A percentile compares a stretch with the other conserved stretches of the same genome.
Conservation (phyloP, 495 filamentous ascomycete genomes). For the Penicillium maclennaniae region DNA sequence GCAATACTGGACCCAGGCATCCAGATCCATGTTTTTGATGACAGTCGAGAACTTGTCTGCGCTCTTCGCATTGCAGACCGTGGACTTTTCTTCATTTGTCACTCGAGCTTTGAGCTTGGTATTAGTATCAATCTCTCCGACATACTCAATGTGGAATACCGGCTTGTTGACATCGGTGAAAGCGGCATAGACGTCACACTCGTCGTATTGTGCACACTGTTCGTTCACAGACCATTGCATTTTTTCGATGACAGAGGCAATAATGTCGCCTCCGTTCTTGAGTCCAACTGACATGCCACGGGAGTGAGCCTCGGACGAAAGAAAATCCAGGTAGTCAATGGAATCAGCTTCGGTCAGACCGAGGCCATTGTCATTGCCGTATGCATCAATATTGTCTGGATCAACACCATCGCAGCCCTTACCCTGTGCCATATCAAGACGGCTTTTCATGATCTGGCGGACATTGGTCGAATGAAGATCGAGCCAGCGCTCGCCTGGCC, state of each 20-base stretch:
- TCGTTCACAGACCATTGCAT: conserved; percentile 71
- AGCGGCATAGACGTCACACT: conserved; percentile 53
- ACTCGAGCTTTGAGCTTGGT: conserved; percentile 28
- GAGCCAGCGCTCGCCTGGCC: conserved; percentile 66
- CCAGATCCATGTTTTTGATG: conserved; percentile 59
- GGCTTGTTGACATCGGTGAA: conserved; percentile 61
- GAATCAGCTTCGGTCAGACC: conserved; percentile 51
- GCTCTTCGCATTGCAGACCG: conserved; percentile 34
- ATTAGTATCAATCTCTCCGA: conserved; percentile 40
- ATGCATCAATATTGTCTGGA: conserved; percentile 69
- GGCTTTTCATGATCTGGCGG: conserved; percentile 54
- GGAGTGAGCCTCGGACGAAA: conserved; percentile 49
- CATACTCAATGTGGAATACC: conserved; percentile 73
- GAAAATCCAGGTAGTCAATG: conserved; percentile 55
- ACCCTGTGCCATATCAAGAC: conserved; percentile 51
- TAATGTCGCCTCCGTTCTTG: conserved; percentile 62
- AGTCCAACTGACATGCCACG: conserved; percentile 55
- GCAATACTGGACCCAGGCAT: conserved; percentile 56
- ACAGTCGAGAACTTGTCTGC: conserved; percentile 56
- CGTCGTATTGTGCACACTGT: conserved; percentile 59
- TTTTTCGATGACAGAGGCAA: conserved; percentile 49
- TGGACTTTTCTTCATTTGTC: conserved; percentile 22
- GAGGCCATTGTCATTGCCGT: conserved; percentile 55
- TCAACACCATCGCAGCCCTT: conserved; percentile 71
- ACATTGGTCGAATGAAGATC: conserved; percentile 54